Conservation (phyloP, 495 filamentous ascomycete species). For the Emericellopsis terricola region DNA sequence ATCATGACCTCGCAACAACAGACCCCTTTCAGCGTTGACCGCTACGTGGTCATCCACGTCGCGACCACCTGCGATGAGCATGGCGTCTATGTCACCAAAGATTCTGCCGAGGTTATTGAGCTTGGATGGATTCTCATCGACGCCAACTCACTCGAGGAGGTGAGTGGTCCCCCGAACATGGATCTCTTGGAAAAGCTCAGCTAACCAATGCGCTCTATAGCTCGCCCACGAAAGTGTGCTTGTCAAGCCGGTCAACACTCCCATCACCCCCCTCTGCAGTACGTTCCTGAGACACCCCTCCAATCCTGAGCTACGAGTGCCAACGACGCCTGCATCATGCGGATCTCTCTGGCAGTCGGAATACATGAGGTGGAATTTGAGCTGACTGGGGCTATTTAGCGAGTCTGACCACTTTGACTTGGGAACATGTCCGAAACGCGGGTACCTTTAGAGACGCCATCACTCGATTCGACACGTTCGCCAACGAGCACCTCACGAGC, state of each 20-base stretch:
- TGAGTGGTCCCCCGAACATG: too few species aligned
- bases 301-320: too few species aligned
- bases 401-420: constrained; percentile 91
- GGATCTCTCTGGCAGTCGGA: too few species aligned
- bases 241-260: constrained; percentile 95
- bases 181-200: too few species aligned
- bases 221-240: constrained; percentile 87
- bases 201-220: constrained; percentile 35
- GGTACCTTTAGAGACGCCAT: constrained; percentile 94
- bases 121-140: constrained; percentile 94
- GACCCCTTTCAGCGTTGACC: constrained; percentile 52
- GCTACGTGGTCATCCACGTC: constrained; percentile 94
- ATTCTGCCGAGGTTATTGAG: constrained; percentile 97
- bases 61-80: constrained; percentile 98
- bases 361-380: too few species aligned
- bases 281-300: constrained; percentile 41
- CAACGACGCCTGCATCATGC: too few species aligned
- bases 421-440: constrained; percentile 95
- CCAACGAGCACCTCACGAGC: constrained; percentile 64
- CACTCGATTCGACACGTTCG: constrained; percentile 84
- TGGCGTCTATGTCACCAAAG: constrained; percentile 97
- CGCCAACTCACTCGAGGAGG: constrained; percentile 80
- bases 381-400: too few species aligned
- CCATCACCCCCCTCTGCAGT: constrained; percentile 97
- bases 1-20: constrained; percentile 28